Conservation (phyloP, 352 stramenopile species). For the Elongisporangium prolatum region DNA sequence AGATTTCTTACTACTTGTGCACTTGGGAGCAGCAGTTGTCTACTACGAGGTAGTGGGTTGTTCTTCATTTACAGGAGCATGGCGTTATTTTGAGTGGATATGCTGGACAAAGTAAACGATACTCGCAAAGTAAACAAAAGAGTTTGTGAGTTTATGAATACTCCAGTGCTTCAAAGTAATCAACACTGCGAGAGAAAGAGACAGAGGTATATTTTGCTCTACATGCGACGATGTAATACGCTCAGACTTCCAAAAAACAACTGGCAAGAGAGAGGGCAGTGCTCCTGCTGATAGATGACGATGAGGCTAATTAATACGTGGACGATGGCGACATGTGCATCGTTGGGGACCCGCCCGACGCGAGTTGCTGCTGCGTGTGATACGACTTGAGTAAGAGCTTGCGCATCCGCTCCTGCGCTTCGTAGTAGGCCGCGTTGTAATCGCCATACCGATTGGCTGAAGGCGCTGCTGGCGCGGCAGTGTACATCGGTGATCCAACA, state of each 20-base stretch:
- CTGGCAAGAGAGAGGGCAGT: background rate
- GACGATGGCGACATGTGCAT: conserved; percentile 4
- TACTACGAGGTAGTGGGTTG: too few relatives aligned
- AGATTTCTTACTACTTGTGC: too few relatives aligned
- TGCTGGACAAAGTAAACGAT: too few relatives aligned
- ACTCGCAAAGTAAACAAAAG: too few relatives aligned
- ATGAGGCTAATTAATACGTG: background rate
- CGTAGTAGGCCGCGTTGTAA: conserved; percentile 47
- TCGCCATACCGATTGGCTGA: conserved; percentile 15
- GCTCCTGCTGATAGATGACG: background rate
- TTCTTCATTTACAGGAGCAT: too few relatives aligned
- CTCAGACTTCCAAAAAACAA: background rate
- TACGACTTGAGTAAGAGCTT: conserved; percentile 78
- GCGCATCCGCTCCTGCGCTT: conserved; percentile 69
- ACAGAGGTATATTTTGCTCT: background rate
- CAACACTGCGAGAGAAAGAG: background rate
- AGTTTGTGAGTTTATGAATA: background rate
- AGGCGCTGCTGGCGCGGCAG: background rate
- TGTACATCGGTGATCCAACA: background rate
- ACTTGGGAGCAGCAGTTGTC: too few relatives aligned
- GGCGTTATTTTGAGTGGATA: too few relatives aligned
- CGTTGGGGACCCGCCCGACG: conserved; percentile 25
- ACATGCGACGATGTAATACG: background rate
- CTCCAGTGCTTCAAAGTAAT: background rate
- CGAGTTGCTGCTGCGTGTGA: conserved; percentile 75